Conservation (phyloP, 768 basidiomycete species). For the Lactarius vividus region DNA sequence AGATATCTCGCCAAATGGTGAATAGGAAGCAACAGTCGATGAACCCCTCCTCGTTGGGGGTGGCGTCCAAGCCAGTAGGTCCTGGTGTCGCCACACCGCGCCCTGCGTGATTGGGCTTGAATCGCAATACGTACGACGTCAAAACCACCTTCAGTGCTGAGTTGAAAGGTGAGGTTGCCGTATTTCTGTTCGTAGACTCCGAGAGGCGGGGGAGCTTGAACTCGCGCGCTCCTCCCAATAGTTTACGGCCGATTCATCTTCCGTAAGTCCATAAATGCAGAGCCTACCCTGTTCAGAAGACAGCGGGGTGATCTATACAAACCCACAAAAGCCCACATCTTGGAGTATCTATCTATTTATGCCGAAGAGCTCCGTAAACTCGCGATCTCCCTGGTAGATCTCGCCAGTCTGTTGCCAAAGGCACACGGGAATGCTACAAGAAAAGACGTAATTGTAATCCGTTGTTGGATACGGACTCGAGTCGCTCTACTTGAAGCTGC, state of each 20-base stretch:
- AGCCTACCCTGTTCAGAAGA: conserved; percentile 61
- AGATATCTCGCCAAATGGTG: conserved; percentile 79
- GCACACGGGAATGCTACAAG: conserved; percentile 92
- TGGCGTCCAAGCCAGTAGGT: conserved; percentile 30
- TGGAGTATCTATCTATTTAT: conserved; percentile 84
- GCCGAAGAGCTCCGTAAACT: conserved; percentile 89
- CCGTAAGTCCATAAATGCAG: conserved; percentile 98
- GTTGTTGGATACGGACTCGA: no score
- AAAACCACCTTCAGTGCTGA: conserved; percentile 87
- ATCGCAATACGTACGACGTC: conserved; percentile 85
- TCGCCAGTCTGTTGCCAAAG: conserved; percentile 96
- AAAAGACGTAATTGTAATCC: conserved; percentile 92
- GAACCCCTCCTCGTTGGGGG: conserved; percentile 63
- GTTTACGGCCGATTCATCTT: conserved; percentile 93
- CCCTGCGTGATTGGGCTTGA: conserved; percentile 60
- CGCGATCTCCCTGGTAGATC: conserved; percentile 97
- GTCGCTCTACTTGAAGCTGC: no score
- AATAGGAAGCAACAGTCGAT: conserved; percentile 89
- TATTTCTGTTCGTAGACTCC: conserved; percentile 66
- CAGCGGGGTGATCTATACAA: background rate
- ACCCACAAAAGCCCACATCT: conserved; percentile 52
- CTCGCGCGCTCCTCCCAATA: conserved; percentile 82
- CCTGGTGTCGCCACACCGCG: conserved; percentile 33
- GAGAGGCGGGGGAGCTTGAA: background rate
- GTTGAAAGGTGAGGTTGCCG: conserved; percentile 85